Conservation (phyloP, 2,329 filamentous ascomycete species). For the Ophiostoma triangulosporum region DNA sequence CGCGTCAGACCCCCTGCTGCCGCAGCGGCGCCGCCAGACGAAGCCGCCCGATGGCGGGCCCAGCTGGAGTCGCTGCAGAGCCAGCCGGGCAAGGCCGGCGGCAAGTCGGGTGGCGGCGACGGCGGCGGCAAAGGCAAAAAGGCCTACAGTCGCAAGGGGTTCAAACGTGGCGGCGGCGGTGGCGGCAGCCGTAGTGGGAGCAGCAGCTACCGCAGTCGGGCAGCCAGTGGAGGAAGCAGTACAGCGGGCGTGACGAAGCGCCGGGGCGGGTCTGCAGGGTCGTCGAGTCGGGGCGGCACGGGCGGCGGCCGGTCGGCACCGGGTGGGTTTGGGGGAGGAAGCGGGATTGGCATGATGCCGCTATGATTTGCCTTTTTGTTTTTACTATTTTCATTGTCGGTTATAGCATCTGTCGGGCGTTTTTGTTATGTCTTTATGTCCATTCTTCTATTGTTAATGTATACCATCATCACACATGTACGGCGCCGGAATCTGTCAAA, state of each 20-base stretch:
- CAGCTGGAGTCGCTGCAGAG: slow-evolving; percentile 18
- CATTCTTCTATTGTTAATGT: neutral
- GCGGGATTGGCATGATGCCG: slow-evolving; percentile 16
- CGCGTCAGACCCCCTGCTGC: neutral
- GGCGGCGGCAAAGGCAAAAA: slow-evolving; percentile 12
- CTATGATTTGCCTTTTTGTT: slow-evolving; percentile 8
- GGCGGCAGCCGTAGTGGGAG: slow-evolving; percentile 10
- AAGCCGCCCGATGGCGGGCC: slow-evolving; percentile 19
- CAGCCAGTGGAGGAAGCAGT: slow-evolving; percentile 12
- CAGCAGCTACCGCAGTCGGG: slow-evolving; percentile 6
- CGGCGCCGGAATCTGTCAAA: no score
- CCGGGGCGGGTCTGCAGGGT: neutral
- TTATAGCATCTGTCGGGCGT: neutral
- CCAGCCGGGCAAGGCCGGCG: slow-evolving; percentile 3
- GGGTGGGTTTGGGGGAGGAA: neutral
- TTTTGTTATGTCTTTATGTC: neutral
- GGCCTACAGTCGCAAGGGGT: slow-evolving; percentile 4
- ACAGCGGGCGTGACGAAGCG: slow-evolving; percentile 9
- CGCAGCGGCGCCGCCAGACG: neutral
- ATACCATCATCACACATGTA: no score
- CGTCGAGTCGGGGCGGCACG: neutral
- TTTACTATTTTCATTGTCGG: neutral
- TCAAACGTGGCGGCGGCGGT: slow-evolving; percentile 4
- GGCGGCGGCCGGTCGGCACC: neutral
- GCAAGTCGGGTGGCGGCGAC: slow-evolving; percentile 10